Base-by-base conservation (phyloP, 495 filamentous ascomycete species). In the Penicillium verhagenii region DNA sequence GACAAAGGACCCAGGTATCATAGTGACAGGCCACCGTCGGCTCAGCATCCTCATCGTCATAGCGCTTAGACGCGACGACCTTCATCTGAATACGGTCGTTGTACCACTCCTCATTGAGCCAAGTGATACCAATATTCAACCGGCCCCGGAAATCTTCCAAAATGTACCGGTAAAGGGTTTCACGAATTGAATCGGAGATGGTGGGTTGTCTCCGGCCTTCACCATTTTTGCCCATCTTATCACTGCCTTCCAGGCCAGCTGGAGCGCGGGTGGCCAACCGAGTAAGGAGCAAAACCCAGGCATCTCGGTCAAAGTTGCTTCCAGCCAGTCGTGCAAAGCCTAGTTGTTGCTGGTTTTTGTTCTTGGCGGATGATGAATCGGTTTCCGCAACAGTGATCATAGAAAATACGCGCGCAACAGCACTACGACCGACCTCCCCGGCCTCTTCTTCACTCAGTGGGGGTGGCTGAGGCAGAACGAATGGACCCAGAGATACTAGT, bases 41-140 rank as follows among this genome's bases (percentile, higher is more conserved):
- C 10, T 72, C 64, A 5, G 50, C 50, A 14, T 79, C 69, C 1
- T 78, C 71, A n/a, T 66, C 62, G 3, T 74, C 72, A 8, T 65
- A 60, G 18, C 74, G 73, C 19, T 67, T 64, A 7, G 63, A 54
- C 7, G 71, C 63, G 40, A 76, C 72, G 42, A 64, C 61, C 31
- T 70, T 65, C 68, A 79, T 72, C 54, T 82, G 80, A 21, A 96
- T 70, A 35, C 82, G 82, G 67, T 96, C 95, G 64, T 91, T 94
- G 72, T 96, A 97, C 93, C 93, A 99, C 71, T 99, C 94, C 69
- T 99, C 94, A 61, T 87, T 92, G 23, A 97, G 77, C 94, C 94
- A 99, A 16, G 85, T 82, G 49, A 96, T 86, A 2, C 90, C 92
- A 31, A 91, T 80, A 52, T 91, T 91, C 51, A 97, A 89, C 20